Evolutionary conservation across 1,139 yeast genomes (phyloP).

Genomic region (Groenewaldozyma auringiensis): DNA sequence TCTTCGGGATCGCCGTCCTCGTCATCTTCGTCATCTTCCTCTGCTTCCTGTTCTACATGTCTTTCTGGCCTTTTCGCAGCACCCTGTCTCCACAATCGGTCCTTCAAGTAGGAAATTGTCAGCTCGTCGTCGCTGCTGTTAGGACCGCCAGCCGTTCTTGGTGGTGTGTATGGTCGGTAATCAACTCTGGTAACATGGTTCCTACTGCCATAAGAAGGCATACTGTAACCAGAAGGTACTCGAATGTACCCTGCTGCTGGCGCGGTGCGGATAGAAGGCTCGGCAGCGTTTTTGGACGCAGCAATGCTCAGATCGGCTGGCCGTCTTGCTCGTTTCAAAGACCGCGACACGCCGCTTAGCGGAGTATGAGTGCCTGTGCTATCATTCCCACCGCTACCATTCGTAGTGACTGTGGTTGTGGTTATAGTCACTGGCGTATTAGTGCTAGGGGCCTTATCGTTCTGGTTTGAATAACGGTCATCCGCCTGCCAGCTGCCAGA

Average conservation of each 20-base stretch:
- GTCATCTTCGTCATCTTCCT: slow-evolving; percentile 19
- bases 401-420: background rate
- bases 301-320: slow-evolving; percentile 8
- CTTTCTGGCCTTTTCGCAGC: background rate
- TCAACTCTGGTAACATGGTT: background rate
- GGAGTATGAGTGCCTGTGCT: background rate
- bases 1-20: slow-evolving; percentile 26
- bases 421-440: no score
- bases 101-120: slow-evolving; percentile 1
- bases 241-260: background rate
- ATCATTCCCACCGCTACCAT: slow-evolving; percentile 1
- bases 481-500: slow-evolving; percentile 5
- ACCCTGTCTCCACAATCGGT: background rate
- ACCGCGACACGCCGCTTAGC: slow-evolving; percentile 4
- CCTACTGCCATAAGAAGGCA: background rate
- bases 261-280: background rate
- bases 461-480: background rate
- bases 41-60: slow-evolving; percentile 8
- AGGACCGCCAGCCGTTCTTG: background rate
- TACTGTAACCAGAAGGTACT: background rate
- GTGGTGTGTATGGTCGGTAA: slow-evolving; percentile 2
- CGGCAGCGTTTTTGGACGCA: background rate
- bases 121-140: slow-evolving; percentile 5
- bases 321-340: slow-evolving; percentile 9
- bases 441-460: no score